Percentiles rank a stretch among this genome's conserved stretches.
Evolutionary conservation across 441 rosid species (phyloP).

Genomic region (Adansonia madagascariensis): DNA sequence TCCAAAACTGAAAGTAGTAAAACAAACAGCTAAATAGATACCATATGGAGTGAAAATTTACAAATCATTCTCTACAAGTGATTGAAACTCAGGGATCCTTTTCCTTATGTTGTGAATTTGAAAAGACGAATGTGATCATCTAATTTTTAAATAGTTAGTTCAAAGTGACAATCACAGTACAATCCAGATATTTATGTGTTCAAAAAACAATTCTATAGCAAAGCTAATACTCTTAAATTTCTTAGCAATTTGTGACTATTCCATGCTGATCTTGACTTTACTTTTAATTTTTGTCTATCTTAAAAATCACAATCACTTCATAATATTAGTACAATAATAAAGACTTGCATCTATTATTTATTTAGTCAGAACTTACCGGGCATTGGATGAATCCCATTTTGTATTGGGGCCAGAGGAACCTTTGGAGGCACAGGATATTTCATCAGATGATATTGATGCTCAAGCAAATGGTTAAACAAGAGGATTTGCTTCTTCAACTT

Average conservation of each 20-base stretch:
- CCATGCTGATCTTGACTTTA: background rate
- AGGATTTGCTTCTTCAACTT: constrained; percentile 90
- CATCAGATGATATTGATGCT: constrained; percentile 90
- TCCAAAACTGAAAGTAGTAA: background rate
- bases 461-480: constrained; percentile 84
- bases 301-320: constrained; percentile 7
- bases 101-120: constrained; percentile 2
- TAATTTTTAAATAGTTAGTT: background rate
- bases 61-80: background rate
- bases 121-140: constrained; percentile 2
- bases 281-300: too few species aligned
- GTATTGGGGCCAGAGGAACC: constrained; percentile 83
- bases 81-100: background rate
- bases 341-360: constrained; percentile 8
- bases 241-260: background rate
- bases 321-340: background rate
- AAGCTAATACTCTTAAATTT: background rate
- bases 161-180: background rate
- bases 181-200: background rate
- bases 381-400: constrained; percentile 91
- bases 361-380: constrained; percentile 59
- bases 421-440: constrained; percentile 78
- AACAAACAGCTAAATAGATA: constrained; percentile 1
- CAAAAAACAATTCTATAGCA: background rate
- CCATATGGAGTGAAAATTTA: background rate